Percentiles rank a stretch among this genome's conserved stretches.
Evolutionary conservation across 2,329 filamentous ascomycete genomes (phyloP).

Genomic region (Aureobasidium leucospermi): DNA sequence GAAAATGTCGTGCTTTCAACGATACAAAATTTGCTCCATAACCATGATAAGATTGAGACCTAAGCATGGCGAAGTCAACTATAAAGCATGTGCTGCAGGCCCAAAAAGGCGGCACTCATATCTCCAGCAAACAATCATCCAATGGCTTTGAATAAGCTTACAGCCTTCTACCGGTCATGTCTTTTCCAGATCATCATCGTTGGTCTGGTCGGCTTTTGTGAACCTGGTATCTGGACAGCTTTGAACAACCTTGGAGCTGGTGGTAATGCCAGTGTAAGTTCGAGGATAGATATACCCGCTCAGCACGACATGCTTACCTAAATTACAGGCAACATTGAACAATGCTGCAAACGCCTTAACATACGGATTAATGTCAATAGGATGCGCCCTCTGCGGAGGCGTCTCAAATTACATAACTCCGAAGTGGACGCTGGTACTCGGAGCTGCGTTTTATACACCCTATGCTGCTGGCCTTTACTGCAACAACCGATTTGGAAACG

Average conservation of each 20-base stretch:
- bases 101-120: background rate
- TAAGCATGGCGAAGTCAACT: background rate
- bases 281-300: background rate
- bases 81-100: background rate
- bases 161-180: background rate
- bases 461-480: conserved; percentile 5
- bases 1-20: background rate
- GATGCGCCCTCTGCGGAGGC: conserved; percentile 15
- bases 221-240: conserved; percentile 13
- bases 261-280: background rate
- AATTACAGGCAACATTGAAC: conserved; percentile 11
- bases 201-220: conserved; percentile 8
- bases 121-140: too few species aligned
- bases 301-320: background rate
- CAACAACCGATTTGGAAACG: conserved; percentile 5
- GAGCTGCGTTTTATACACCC: background rate
- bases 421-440: background rate
- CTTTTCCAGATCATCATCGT: conserved; percentile 24
- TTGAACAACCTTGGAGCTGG: conserved; percentile 8
- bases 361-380: conserved; percentile 16
- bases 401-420: conserved; percentile 9
- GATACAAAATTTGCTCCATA: background rate
- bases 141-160: background rate
- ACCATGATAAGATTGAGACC: background rate
- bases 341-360: conserved; percentile 17